phyloP scores from a whole-genome alignment of 176 grass and related monocot species.

The Cenchrus fungigraminus region DNA sequence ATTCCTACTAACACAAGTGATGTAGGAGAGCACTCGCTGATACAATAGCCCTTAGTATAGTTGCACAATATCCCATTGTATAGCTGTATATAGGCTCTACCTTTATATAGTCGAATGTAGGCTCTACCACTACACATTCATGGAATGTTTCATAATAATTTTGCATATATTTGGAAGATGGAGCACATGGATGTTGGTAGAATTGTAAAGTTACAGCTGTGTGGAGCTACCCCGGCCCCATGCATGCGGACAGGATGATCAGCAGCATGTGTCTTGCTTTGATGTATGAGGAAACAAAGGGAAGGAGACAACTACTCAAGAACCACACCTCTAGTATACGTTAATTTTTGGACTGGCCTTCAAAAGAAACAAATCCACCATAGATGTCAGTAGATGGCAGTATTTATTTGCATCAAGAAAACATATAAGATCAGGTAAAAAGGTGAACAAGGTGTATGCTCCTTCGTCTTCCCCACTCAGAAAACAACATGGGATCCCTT shows the following conservation, averaged over 20 bases:
- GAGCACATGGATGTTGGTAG: slow-evolving; percentile 44
- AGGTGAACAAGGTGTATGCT: background rate
- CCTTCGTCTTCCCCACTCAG: background rate
- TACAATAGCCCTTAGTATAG: background rate
- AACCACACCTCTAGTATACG: background rate
- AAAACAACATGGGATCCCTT: background rate
- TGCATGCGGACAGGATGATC: slow-evolving; percentile 37
- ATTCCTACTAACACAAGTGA: background rate
- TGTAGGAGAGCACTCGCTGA: background rate
- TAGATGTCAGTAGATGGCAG: slow-evolving; percentile 9
- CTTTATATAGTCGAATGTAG: background rate
- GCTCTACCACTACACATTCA: slow-evolving; percentile 23
- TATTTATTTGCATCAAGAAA: slow-evolving; percentile 22
- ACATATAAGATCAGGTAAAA: background rate
- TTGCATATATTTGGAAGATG: background rate
- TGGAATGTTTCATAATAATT: slow-evolving; percentile 30
- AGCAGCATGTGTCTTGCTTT: slow-evolving; percentile 43
- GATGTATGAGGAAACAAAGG: slow-evolving; percentile 42
- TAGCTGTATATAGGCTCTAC: background rate
- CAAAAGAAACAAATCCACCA: slow-evolving; percentile 27
- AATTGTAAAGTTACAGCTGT: slow-evolving; percentile 39
- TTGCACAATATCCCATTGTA: background rate
- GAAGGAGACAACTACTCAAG: slow-evolving; percentile 32
- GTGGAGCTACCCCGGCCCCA: slow-evolving; percentile 20
- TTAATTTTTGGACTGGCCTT: slow-evolving; percentile 19